A percentile compares a stretch with the other conserved stretches of the same genome.
These are phyloP conservation scores for Solidago caesia DNA, from an alignment of 129 eudicot species.

Conservation along the genomic window DNA sequence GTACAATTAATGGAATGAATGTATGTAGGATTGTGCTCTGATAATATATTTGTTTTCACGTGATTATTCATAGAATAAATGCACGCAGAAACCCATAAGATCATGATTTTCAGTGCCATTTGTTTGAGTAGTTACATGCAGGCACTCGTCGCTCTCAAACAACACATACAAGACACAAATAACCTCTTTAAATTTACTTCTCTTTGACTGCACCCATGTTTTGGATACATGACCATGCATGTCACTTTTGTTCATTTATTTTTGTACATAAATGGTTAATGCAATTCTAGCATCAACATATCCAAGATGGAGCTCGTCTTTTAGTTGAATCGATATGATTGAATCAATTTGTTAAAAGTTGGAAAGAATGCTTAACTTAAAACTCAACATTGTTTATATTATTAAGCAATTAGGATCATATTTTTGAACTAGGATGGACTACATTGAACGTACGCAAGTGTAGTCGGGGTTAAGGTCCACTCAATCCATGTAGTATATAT, in stretches of 20 bases:
- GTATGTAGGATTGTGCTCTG: conserved; percentile 18
- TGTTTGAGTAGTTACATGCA: conserved; percentile 45
- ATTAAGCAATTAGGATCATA: no score
- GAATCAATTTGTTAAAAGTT: no score
- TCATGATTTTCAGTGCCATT: conserved; percentile 70
- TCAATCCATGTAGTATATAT: no score
- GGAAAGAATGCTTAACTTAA: no score
- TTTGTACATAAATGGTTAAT: conserved; percentile 14
- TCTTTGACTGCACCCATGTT: conserved; percentile 16
- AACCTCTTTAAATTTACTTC: conserved; percentile 1
- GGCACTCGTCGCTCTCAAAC: conserved; percentile 35
- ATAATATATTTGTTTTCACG: conserved; percentile 19
- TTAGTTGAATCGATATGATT: no score
- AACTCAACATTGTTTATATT: no score
- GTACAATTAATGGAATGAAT: background rate
- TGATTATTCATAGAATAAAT: conserved; percentile 25
- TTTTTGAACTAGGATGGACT: no score
- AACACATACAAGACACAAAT: conserved; percentile 36
- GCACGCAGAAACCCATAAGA: conserved; percentile 27
- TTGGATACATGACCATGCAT: conserved; percentile 17
- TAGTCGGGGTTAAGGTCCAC: no score
- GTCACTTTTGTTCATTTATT: conserved; percentile 16
- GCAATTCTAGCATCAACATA: background rate
- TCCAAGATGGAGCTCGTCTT: no score
- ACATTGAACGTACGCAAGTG: no score